A percentile compares a stretch with the other conserved stretches of the same genome.
Conservation (phyloP, 768 basidiomycete genomes). For the Kwoniella pini region DNA sequence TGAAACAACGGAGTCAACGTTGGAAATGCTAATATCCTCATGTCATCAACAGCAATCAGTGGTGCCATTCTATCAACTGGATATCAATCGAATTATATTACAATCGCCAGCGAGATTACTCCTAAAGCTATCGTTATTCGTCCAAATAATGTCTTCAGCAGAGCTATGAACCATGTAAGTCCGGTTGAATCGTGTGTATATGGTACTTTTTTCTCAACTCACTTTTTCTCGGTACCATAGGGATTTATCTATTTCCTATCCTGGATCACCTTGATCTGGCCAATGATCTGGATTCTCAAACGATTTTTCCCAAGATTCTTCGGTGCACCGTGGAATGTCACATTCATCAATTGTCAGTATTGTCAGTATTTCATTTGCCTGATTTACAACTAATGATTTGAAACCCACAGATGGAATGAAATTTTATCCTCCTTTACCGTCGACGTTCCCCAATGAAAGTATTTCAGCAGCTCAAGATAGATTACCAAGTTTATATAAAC, state of each 20-base stretch:
- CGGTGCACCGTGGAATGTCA: slow-evolving; percentile 19
- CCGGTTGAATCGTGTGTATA: too few relatives aligned
- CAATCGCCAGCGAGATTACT: slow-evolving; percentile 60
- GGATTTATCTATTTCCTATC: slow-evolving; percentile 71
- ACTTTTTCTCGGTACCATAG: slow-evolving; percentile 57
- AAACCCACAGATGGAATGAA: slow-evolving; percentile 35
- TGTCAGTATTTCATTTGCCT: neutral
- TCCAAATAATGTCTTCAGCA: slow-evolving; percentile 63
- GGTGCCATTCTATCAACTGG: slow-evolving; percentile 37
- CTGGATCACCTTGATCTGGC: slow-evolving; percentile 70
- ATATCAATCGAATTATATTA: slow-evolving; percentile 48
- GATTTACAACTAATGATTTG: neutral
- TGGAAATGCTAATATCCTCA: neutral
- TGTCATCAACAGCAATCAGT: slow-evolving; percentile 24
- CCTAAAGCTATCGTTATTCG: slow-evolving; percentile 65
- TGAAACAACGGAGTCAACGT: neutral
- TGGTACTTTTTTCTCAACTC: too few relatives aligned
- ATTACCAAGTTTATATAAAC: slow-evolving; percentile 26
- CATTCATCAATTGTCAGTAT: slow-evolving; percentile 24
- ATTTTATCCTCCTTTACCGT: slow-evolving; percentile 38
- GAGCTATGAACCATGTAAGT: slow-evolving; percentile 33
- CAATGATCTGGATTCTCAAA: slow-evolving; percentile 76
- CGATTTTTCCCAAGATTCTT: slow-evolving; percentile 45
- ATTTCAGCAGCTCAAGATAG: slow-evolving; percentile 27
- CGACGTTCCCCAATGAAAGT: slow-evolving; percentile 32